Base-by-base conservation (phyloP, 345 rosid genomes). In the Eucalyptus cladocalyx region DNA sequence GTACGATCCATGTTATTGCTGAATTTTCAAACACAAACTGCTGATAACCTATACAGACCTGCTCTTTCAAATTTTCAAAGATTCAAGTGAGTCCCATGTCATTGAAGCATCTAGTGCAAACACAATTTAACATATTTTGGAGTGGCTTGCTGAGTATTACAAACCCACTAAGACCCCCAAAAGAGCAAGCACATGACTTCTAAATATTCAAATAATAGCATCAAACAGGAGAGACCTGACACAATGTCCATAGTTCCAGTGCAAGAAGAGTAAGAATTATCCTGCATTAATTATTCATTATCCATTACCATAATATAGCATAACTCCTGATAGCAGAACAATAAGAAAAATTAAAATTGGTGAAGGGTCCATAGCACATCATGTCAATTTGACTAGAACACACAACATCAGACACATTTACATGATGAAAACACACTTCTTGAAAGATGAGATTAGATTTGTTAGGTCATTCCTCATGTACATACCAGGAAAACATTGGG, bases 401-500 rank as follows among this genome's bases (percentile, higher is more conserved):
- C 83, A 11, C 47, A 23, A 21, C 28, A 40, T 76, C 8, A 76
- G 47, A 40, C 47, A 60, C 81, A 45, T 87, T 42, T 45, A 40
- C 60, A 30, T 86, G 40, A 47, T 86, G 56, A 49, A 49, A 49
- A 86, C 40, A 30, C 58, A 32, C 37, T 47, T 86, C 60, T 18
- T 53, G 28, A n/a, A 28, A 49, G 53, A 87, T 30, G 72, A 62
- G 51, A 53, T 24, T 11, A 58, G 37, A 88, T 18, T 19, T 60
- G 16, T 19, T 30, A 3, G 42, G 87, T 40, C 69, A 86, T 53
- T 34, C 45, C 49, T 62, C 24, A 37, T 43, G 43, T 76, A 80
- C 88, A 56, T 95, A 97, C 99, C 98, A 48, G 96, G 96, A 90
- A 98, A 97, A 94, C 95, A 97, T 2, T 86, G 95, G 90, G 99